Base-by-base conservation (phyloP, 805 yeast genomes). In the Debaryomyces maramus region DNA sequence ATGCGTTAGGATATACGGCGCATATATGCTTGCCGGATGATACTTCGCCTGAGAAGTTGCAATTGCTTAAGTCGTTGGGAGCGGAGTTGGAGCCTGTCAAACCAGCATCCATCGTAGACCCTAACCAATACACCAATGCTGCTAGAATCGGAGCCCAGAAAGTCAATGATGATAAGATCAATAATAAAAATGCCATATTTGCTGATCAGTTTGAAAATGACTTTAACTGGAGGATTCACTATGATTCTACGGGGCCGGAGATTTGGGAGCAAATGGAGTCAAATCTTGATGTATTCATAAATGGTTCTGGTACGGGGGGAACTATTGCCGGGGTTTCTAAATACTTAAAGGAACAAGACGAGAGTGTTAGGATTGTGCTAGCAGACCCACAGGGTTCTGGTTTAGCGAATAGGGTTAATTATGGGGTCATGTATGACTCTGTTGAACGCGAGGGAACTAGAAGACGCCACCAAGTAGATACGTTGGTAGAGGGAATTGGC, bases 341-440 rank as follows among this genome's bases (percentile, higher is more conserved):
- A 43, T 93, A 71, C 61, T 69, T 91, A 50, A 85, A 85, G 93
- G 37, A 43, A 32, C 57, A 67, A 26, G 53, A 69, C 13, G 56
- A 69, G 0, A 34, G 56, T 0, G 55, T 84, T 0, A 68, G 63
- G 32, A 75, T 84, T 1, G 73, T 87, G 3, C 66, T 93, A 21
- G 96, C 97, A 0, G 99, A 91, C 61, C 98, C 98, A 0, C 97
- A 88, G 54, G 99, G 99, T 0, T 83, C 93, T 11, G 99, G 99
- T 0, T 75, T 93, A 47, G 86, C 75, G 55, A 88, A 91, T 63
- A 68, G 95, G 44, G 78, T 91, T 37, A 87, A 87, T 53, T 80
- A 67, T 54, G 98, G 97, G 1, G 98, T 91, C 3, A 89, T 93
- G 97, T 91, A 88, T 60, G 96, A 90, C 52, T 48, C 72, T 2